phyloP scores from a whole-genome alignment of 495 filamentous ascomycete genomes.

The Cryomyces antarcticus region DNA sequence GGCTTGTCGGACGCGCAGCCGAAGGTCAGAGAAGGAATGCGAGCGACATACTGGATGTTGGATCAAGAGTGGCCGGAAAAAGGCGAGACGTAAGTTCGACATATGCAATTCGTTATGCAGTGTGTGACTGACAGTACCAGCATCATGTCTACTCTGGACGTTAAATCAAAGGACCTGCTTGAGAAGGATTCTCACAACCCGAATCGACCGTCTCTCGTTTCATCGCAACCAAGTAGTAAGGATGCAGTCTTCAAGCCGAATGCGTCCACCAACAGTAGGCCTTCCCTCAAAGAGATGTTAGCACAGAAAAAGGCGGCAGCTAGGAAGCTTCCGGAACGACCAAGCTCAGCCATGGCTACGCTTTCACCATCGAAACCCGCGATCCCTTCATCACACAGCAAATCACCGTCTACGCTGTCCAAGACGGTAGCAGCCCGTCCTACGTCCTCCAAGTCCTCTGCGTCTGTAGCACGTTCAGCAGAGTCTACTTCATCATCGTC shows the following conservation, averaged over 20 bases:
- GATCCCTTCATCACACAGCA: not conserved
- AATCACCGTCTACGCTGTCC: not conserved
- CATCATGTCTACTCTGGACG: conserved; percentile 54
- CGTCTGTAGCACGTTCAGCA: conserved; percentile 8
- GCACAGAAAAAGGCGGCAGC: conserved; percentile 52
- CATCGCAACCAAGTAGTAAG: conserved; percentile 5
- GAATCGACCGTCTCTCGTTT: conserved; percentile 25
- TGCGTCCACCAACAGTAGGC: conserved; percentile 18
- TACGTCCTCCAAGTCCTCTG: not conserved
- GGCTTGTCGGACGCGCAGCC: conserved; percentile 75
- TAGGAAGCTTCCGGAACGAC: conserved; percentile 42
- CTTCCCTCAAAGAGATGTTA: conserved; percentile 56
- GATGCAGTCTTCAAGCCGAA: too few relatives aligned
- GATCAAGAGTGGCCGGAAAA: conserved; percentile 51
- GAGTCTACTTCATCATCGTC: too few relatives aligned
- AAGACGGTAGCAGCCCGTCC: conserved; percentile 5
- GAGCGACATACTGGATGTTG: conserved; percentile 71
- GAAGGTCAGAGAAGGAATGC: conserved; percentile 62
- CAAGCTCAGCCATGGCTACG: conserved; percentile 52
- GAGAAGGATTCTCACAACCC: conserved; percentile 69
- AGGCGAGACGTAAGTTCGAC: conserved; percentile 42
- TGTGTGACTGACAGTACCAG: conserved; percentile 22
- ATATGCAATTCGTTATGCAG: not conserved
- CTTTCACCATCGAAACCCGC: conserved; percentile 34
- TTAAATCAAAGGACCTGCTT: conserved; percentile 49